phyloP scores from a whole-genome alignment of 2,329 filamentous ascomycete genomes.

The Microsporum canis region DNA sequence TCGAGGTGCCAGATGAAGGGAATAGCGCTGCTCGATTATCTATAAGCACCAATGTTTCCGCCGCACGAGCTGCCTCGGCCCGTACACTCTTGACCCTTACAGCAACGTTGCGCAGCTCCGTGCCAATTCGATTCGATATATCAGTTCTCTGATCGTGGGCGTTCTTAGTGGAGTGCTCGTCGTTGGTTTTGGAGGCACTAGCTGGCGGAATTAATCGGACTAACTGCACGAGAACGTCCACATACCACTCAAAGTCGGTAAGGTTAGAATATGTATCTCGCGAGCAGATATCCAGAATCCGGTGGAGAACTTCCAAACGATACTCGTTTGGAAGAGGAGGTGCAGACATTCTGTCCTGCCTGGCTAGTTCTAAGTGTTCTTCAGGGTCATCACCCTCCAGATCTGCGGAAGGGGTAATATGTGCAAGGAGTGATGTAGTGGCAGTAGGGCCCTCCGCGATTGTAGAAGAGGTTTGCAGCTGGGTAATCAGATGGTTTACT shows the following conservation, averaged over 20 bases:
- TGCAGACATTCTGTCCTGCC: conserved; percentile 37
- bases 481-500: conserved; percentile 75
- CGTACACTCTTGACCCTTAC: conserved; percentile 83
- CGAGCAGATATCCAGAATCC: conserved; percentile 81
- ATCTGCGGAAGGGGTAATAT: conserved; percentile 41
- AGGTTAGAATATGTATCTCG: conserved; percentile 78
- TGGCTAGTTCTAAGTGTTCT: conserved; percentile 44
- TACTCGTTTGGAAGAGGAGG: conserved; percentile 76
- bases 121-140: conserved; percentile 50
- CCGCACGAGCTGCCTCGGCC: conserved; percentile 66
- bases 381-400: conserved; percentile 48
- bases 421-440: conserved; percentile 25
- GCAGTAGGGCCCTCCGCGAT: conserved; percentile 41
- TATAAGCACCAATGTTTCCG: conserved; percentile 57
- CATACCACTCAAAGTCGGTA: conserved; percentile 93
- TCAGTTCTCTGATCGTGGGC: conserved; percentile 13
- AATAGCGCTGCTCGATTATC: conserved; percentile 50
- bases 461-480: conserved; percentile 55
- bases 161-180: conserved; percentile 13
- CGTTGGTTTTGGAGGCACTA: conserved; percentile 14
- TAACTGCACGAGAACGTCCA: conserved; percentile 77
- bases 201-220: conserved; percentile 48
- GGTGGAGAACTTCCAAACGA: conserved; percentile 65
- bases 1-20: conserved; percentile 39
- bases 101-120: conserved; percentile 77